Percentiles rank a stretch among this genome's conserved stretches.
Evolutionary conservation across 768 basidiomycete genomes (phyloP).

Genomic region (Leccinum uliginosum): DNA sequence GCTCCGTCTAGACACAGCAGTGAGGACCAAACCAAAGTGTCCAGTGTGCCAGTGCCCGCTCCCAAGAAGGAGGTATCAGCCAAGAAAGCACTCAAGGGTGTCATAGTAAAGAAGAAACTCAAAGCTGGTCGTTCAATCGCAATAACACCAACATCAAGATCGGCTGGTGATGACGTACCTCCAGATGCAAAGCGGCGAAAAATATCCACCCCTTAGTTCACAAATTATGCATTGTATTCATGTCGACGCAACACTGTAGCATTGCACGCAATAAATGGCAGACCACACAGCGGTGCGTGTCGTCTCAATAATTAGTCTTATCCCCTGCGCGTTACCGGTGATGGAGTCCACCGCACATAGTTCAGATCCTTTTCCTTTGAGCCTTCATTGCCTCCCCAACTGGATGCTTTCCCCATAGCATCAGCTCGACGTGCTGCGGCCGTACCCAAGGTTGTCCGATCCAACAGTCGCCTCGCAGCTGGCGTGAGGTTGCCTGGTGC

Average conservation of each 20-base stretch:
- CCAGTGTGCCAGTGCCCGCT: constrained; percentile 21
- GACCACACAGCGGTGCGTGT: constrained; percentile 4
- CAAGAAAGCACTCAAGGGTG: constrained; percentile 71
- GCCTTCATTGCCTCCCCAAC: constrained; percentile 48
- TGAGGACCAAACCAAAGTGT: constrained; percentile 24
- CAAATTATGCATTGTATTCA: constrained; percentile 9
- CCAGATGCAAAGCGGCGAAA: constrained; percentile 60
- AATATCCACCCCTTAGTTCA: constrained; percentile 33
- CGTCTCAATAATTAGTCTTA: constrained; percentile 9
- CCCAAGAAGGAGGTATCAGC: constrained; percentile 50
- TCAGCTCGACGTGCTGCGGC: constrained; percentile 61
- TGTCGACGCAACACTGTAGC: constrained; percentile 9
- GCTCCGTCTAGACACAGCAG: constrained; percentile 29
- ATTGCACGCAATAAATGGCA: constrained; percentile 5
- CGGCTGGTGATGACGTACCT: constrained; percentile 25
- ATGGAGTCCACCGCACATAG: constrained; percentile 76
- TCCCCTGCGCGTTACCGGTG: constrained; percentile 43
- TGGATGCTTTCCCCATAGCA: constrained; percentile 54
- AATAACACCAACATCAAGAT: constrained; percentile 17
- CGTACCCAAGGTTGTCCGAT: constrained; percentile 65
- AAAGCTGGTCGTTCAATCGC: constrained; percentile 34
- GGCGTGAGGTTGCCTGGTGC: constrained; percentile 78
- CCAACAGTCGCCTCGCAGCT: constrained; percentile 74
- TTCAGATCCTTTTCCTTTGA: constrained; percentile 59
- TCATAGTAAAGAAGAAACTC: constrained; percentile 72